Evolutionary conservation across 2,329 filamentous ascomycete species (phyloP), one percentile per base, ranked within the genome.

Genomic region (Nemania bipapillata): DNA sequence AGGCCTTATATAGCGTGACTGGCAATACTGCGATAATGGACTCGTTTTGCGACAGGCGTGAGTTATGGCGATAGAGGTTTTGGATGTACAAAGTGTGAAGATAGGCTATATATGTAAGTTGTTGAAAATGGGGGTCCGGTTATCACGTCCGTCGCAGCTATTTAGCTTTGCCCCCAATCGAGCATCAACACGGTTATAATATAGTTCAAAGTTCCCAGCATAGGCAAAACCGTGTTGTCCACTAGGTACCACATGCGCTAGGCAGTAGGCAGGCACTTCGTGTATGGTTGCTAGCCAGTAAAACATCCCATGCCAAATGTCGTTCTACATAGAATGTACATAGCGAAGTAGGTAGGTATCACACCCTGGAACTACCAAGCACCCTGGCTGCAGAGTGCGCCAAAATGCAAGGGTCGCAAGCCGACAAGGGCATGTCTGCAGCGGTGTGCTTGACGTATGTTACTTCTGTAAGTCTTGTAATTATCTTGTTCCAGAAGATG

Each of bases 361-460:
- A 45, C 5, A n/a, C 40, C 40, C 9, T 45, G 40, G 15, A 45
- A 45, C 2, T 3, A 15, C 40, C 40, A 45, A 45, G 40, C 15
- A 45, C 26, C 60, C 60, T 26, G 17, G 60, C n/a, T 32, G 56
- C 7, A 26, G 9, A 47, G 28, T 54, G 49, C 60, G 30, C 30
- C 30, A 63, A 24, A 50, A 42, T 37, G 28, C 60, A 63, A 54
- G 49, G 59, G 12, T 45, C 26, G 8, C 32, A 42, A n/a, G 2
- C 30, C 32, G 52, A 40, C 30, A 9, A 40, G 53, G 9, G 52
- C 52, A 50, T 52, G 20, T 55, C 26, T 63, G 40, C 61, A 40
- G 52, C 61, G 61, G 52, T 56, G 61, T 56, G 20, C 40, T 63
- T 56, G 40, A 47, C 52, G 61, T 56, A 28, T 11, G 30, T 40